Percentiles rank a stretch among this genome's conserved stretches.
These are phyloP conservation scores for Teratosphaeria gauchensis DNA, from an alignment of 2,329 filamentous ascomycete genomes.

Conservation along the genomic window DNA sequence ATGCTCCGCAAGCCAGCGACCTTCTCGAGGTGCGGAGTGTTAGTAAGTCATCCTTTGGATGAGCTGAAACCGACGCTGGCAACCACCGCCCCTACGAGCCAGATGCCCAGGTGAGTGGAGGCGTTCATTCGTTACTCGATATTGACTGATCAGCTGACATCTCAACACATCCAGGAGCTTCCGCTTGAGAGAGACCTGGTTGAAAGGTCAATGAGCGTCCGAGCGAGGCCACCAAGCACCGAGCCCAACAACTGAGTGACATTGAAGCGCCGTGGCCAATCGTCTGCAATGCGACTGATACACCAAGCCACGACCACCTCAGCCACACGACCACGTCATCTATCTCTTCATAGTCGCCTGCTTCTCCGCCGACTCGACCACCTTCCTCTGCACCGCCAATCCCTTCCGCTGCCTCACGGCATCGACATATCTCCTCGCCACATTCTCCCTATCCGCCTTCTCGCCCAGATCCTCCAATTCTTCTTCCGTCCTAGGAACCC, in stretches of 20 bases:
- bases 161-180: not conserved
- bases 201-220: no score
- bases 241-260: no score
- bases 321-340: not conserved
- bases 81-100: not conserved
- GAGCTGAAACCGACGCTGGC: not conserved
- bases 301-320: not conserved
- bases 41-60: not conserved
- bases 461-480: slow-evolving; percentile 94
- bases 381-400: slow-evolving; percentile 62
- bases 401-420: slow-evolving; percentile 79
- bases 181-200: not conserved
- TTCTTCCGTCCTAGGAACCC: slow-evolving; percentile 94
- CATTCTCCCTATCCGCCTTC: slow-evolving; percentile 85
- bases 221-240: not conserved
- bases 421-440: slow-evolving; percentile 95
- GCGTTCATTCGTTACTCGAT: not conserved
- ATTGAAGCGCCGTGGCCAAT: not conserved
- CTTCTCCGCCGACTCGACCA: slow-evolving; percentile 83
- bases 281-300: not conserved
- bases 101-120: not conserved
- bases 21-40: not conserved
- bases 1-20: not conserved
- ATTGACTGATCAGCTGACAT: not conserved
- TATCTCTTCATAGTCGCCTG: slow-evolving; percentile 62